Evolutionary conservation across 169 alveolate species (phyloP).

Genomic region (Babesia caballi): DNA sequence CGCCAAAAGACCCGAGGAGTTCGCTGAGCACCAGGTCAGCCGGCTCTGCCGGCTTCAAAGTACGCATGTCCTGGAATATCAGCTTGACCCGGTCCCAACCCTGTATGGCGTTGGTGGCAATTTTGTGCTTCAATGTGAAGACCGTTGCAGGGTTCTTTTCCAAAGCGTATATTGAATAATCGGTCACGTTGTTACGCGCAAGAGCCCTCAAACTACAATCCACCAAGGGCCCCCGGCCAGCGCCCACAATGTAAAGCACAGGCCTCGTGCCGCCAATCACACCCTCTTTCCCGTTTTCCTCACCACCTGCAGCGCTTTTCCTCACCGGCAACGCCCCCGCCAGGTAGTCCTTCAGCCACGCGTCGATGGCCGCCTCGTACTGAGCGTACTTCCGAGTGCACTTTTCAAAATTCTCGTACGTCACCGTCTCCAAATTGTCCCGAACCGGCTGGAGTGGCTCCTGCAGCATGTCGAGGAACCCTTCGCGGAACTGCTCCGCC

Average conservation of each 20-base stretch:
- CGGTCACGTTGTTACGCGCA: constrained; percentile 7
- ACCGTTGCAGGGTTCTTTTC: constrained; percentile 76
- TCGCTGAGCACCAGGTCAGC: constrained; percentile 73
- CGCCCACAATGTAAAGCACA: constrained; percentile 71
- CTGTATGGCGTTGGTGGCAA: constrained; percentile 20
- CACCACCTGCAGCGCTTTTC: too few relatives aligned
- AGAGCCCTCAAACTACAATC: constrained; percentile 64
- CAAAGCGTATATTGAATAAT: constrained; percentile 64
- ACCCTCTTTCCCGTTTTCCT: not conserved
- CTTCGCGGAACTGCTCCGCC: constrained; percentile 28
- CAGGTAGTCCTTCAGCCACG: constrained; percentile 37
- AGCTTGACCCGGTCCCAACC: constrained; percentile 71
- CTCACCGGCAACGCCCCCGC: not conserved
- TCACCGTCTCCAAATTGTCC: constrained; percentile 69
- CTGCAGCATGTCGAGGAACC: constrained; percentile 67
- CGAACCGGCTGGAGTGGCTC: constrained; percentile 76
- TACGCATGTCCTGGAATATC: constrained; percentile 73
- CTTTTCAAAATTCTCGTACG: constrained; percentile 72
- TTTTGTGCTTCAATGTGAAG: constrained; percentile 56
- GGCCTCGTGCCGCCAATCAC: not conserved
- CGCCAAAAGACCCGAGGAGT: constrained; percentile 77
- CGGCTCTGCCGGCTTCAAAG: constrained; percentile 51
- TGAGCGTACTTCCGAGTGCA: constrained; percentile 65
- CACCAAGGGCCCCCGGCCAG: constrained; percentile 80
- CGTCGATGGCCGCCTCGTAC: constrained; percentile 65